Percentiles rank a stretch among this genome's conserved stretches.
These are phyloP conservation scores for Diaporthe citri DNA, from an alignment of 2,329 filamentous ascomycete genomes.

Conservation along the genomic window DNA sequence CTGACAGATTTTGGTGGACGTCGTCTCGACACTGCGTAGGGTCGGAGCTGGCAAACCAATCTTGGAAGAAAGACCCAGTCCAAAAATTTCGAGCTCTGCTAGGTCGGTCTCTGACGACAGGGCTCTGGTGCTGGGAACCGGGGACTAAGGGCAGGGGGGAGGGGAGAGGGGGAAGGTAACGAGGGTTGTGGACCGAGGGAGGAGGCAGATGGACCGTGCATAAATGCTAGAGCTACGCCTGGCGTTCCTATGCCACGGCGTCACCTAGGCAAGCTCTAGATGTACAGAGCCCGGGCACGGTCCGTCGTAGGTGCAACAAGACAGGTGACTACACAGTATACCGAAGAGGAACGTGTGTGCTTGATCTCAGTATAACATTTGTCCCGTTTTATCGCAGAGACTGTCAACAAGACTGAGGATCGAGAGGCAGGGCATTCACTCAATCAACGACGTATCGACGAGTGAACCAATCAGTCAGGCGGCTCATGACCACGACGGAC, in stretches of 20 bases:
- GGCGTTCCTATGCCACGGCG: neutral
- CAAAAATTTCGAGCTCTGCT: conserved; percentile 41
- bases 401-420: neutral
- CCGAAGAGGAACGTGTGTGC: neutral
- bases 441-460: neutral
- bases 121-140: conserved; percentile 19
- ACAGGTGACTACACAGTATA: neutral
- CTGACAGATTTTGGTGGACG: conserved; percentile 33
- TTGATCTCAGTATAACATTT: neutral
- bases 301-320: neutral
- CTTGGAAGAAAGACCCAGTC: conserved; percentile 33
- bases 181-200: conserved; percentile 19
- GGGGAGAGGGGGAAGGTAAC: neutral
- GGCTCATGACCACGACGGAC: neutral
- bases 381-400: neutral
- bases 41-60: conserved; percentile 31
- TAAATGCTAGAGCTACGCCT: conserved; percentile 7
- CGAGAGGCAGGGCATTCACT: neutral
- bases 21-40: conserved; percentile 21
- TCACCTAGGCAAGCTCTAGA: neutral
- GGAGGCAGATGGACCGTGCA: conserved; percentile 17
- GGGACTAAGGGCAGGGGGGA: neutral
- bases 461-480: neutral
- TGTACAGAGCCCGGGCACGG: neutral
- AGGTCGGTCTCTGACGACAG: conserved; percentile 40